Evolutionary conservation across 2,329 filamentous ascomycete genomes (phyloP).

Genomic region (Aaosphaeria pasadenensis): DNA sequence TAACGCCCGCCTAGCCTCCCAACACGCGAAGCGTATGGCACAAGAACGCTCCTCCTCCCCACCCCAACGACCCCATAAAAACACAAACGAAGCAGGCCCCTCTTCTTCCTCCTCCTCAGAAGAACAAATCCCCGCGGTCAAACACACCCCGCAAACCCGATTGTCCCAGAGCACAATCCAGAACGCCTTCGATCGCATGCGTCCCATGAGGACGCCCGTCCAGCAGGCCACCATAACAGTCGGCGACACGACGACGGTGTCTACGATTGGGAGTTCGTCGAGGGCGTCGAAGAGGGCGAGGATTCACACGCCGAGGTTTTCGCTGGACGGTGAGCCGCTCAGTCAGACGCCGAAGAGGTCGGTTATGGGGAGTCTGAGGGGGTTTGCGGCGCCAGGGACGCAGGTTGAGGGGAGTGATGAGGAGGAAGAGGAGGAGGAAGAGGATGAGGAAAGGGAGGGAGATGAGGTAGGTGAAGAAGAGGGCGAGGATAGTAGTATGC

Average conservation of each 20-base stretch:
- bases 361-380: slow-evolving; percentile 47
- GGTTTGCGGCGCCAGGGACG: slow-evolving; percentile 56
- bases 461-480: slow-evolving; percentile 21
- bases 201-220: slow-evolving; percentile 58
- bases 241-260: slow-evolving; percentile 64
- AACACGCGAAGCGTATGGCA: slow-evolving; percentile 20
- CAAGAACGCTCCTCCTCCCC: slow-evolving; percentile 4
- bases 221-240: slow-evolving; percentile 74
- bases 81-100: too few relatives aligned
- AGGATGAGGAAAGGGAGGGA: slow-evolving; percentile 25
- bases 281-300: slow-evolving; percentile 47
- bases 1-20: slow-evolving; percentile 37
- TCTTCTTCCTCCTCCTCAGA: slow-evolving; percentile 4
- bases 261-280: slow-evolving; percentile 55
- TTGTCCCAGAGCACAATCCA: slow-evolving; percentile 45
- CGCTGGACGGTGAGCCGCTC: slow-evolving; percentile 23
- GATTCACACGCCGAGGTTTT: slow-evolving; percentile 40
- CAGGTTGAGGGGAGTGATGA: slow-evolving; percentile 33
- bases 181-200: slow-evolving; percentile 64
- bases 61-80: too few relatives aligned
- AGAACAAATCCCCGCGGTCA: slow-evolving; percentile 20
- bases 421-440: slow-evolving; percentile 20
- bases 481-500: slow-evolving; percentile 16
- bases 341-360: slow-evolving; percentile 25
- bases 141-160: slow-evolving; percentile 29